Conservation (phyloP, 208 protist species). For the Phytomonas francai region DNA sequence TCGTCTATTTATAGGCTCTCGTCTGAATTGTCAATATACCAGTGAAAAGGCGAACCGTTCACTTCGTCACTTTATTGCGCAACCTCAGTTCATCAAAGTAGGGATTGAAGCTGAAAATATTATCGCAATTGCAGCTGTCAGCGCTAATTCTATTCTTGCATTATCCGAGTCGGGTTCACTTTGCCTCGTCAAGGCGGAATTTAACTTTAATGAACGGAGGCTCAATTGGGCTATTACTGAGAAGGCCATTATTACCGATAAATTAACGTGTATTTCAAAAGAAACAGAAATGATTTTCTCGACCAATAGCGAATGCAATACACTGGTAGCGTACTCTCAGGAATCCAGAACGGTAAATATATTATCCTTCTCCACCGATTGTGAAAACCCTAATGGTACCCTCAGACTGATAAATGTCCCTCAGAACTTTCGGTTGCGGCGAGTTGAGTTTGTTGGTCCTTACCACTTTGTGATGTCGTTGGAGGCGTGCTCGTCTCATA, state of each 20-base stretch:
- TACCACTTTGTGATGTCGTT: not conserved
- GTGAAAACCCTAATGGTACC: not conserved
- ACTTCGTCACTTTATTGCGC: slow-evolving; percentile 2
- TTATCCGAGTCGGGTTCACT: not conserved
- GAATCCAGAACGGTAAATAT: not conserved
- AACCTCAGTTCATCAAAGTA: not conserved
- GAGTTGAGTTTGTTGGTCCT: not conserved
- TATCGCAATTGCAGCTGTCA: not conserved
- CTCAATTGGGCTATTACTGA: not conserved
- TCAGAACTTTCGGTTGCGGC: not conserved
- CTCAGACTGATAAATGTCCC: not conserved
- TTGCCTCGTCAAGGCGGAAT: not conserved
- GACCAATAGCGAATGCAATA: not conserved
- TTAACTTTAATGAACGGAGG: not conserved
- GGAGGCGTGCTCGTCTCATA: slow-evolving; percentile 1
- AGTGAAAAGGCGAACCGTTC: slow-evolving; percentile 2
- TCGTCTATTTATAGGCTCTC: not conserved
- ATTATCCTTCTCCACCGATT: not conserved
- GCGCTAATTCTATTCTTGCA: not conserved
- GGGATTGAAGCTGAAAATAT: slow-evolving; percentile 1
- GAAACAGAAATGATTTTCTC: not conserved
- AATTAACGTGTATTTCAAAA: not conserved
- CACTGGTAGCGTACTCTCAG: not conserved
- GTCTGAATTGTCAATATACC: not conserved
- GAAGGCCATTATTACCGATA: not conserved